These are phyloP conservation scores for Entophlyctis luteolus DNA, from an alignment of 192 early-diverging fungal species.

Conservation along the genomic window DNA sequence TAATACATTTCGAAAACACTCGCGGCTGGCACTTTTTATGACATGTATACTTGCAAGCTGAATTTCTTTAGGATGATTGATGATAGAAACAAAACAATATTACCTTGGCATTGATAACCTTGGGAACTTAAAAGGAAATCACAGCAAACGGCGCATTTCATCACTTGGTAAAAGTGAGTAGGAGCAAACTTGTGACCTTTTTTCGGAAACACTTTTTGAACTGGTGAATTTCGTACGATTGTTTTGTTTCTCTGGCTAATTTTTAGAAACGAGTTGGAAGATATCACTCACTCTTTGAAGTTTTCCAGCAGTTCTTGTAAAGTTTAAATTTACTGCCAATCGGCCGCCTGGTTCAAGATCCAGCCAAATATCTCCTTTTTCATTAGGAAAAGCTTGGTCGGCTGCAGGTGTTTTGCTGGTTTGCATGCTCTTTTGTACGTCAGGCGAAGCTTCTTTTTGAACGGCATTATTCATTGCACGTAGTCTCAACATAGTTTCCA, in stretches of 20 bases:
- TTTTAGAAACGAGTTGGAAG: background rate
- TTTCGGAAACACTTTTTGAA: constrained; percentile 83
- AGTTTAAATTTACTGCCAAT: constrained; percentile 79
- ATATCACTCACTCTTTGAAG: background rate
- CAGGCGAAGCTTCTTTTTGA: background rate
- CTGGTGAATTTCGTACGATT: constrained; percentile 55
- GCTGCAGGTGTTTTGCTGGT: background rate
- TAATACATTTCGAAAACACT: constrained; percentile 88
- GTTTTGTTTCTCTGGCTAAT: constrained; percentile 18
- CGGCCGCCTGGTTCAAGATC: constrained; percentile 94
- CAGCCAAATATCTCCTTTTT: constrained; percentile 67
- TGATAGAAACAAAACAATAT: background rate
- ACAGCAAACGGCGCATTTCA: constrained; percentile 94
- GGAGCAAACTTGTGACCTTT: constrained; percentile 93
- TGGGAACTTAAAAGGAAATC: constrained; percentile 87
- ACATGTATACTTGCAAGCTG: constrained; percentile 89
- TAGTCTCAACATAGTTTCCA: constrained; percentile 71
- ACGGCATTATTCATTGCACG: background rate
- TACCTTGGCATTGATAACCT: constrained; percentile 91
- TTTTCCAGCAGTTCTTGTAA: constrained; percentile 32
- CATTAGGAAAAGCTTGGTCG: too few species aligned
- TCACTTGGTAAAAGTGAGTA: constrained; percentile 90
- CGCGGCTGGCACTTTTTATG: constrained; percentile 84
- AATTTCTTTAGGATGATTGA: background rate
- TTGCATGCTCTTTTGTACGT: too few species aligned